Evolutionary conservation across 225 moss, liverwort and hornwort genomes (phyloP), one percentile per base, ranked within the genome.

Genomic region (Physcomitrium patens): DNA sequence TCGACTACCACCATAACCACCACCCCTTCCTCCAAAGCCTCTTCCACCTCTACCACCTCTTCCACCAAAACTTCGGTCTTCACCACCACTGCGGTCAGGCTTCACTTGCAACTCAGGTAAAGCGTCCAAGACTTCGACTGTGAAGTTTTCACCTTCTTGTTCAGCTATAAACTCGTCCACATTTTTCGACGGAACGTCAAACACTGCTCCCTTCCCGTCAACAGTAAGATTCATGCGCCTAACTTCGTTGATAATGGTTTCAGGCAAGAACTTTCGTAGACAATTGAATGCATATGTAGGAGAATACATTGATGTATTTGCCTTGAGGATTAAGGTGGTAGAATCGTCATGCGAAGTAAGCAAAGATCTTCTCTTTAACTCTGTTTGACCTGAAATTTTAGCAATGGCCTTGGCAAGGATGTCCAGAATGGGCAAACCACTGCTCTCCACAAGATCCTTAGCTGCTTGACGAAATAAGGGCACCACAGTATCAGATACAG

Each of bases 381-480:
- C 90, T 0, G 89, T 84, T 47, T 94, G 91, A 26, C 97, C 97
- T 19, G 93, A 86, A 14, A 99, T 83, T 65, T 86, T 99, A 0
- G 95, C 97, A 0, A 99, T 84, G 24, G 97, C 97, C 78, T 93
- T 99, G 1, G 97, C 94, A 13, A 99, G 90, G 15, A 99, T 77
- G 54, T 99, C 95, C 60, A 95, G 57, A 0, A 78, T 57, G 1
- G 68, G 73, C 60, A 94, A 26, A 12, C 87, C 91, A 31, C 80
- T 87, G 79, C 83, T 79, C 19, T 90, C 83, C 12, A 99, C 71
- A 3, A 99, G 90, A 19, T 94, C 93, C 71, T 85, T 79, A 0
- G 94, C 94, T 9, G 77, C 86, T 65, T 76, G 65, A 7, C 87
- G 84, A 60, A 99, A 99, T 51, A 94, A 54, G 20, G 97, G 87